Evolutionary conservation across 495 filamentous ascomycete genomes (phyloP).

Genomic region (Podospora pseudoanserina): DNA sequence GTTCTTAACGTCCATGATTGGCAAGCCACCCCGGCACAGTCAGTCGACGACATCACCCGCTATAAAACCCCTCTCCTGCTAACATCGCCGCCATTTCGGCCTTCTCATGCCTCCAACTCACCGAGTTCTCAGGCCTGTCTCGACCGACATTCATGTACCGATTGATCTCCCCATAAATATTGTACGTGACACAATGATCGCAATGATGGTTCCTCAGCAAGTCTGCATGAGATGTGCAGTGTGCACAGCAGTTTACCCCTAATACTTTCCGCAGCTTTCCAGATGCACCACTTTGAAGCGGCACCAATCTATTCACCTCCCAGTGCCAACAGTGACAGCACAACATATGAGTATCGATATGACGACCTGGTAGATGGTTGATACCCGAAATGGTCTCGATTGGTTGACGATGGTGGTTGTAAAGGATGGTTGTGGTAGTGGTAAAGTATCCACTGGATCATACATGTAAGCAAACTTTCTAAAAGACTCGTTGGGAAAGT

Average conservation of each 20-base stretch:
- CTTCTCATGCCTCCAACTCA: conserved; percentile 2
- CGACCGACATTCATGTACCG: background rate
- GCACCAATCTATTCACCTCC: background rate
- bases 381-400: background rate
- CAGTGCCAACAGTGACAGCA: conserved; percentile 1
- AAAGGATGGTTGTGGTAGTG: background rate
- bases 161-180: background rate
- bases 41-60: no score
- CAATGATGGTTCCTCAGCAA: background rate
- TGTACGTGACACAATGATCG: background rate
- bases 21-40: no score
- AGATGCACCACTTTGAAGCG: background rate
- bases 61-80: background rate
- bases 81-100: background rate
- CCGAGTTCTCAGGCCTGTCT: background rate
- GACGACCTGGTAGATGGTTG: background rate
- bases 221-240: background rate
- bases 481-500: background rate
- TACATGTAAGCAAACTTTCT: background rate
- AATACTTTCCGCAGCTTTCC: background rate
- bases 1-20: no score
- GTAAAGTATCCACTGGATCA: background rate
- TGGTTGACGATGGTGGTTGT: background rate
- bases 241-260: background rate
- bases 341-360: background rate